A percentile compares a stretch with the other conserved stretches of the same genome.
Evolutionary conservation across 2,329 filamentous ascomycete species (phyloP).

Genomic region (Colletotrichum gigasporum): DNA sequence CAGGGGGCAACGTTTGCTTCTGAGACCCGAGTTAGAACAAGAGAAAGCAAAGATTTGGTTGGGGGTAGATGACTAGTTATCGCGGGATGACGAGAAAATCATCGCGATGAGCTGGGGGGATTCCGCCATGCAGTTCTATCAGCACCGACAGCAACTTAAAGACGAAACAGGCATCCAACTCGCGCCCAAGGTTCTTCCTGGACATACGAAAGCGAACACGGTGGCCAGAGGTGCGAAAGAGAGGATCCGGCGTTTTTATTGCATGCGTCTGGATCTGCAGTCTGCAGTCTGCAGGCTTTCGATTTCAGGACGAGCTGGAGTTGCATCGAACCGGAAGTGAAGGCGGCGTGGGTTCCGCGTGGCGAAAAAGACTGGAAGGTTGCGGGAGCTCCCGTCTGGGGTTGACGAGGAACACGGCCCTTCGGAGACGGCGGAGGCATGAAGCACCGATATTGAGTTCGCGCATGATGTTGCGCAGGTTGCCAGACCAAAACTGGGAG

Average conservation of each 20-base stretch:
- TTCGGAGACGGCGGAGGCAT: slow-evolving; percentile 26
- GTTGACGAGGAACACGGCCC: slow-evolving; percentile 17
- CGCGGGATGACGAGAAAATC: too few relatives aligned
- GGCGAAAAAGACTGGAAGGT: background rate
- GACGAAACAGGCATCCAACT: background rate
- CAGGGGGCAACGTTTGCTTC: too few relatives aligned
- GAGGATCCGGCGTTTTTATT: too few relatives aligned
- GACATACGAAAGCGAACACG: background rate
- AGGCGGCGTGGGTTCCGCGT: background rate
- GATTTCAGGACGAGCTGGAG: background rate
- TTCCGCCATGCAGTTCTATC: too few relatives aligned
- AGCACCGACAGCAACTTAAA: too few relatives aligned
- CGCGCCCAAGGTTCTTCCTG: background rate
- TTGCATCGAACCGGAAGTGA: background rate
- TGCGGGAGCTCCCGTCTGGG: slow-evolving; percentile 29
- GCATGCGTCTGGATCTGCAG: background rate
- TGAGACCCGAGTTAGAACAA: too few relatives aligned
- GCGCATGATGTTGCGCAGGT: background rate
- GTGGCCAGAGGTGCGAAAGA: background rate
- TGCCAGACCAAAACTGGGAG: too few relatives aligned
- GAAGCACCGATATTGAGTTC: background rate
- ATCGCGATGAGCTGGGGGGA: too few relatives aligned
- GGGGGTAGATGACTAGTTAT: too few relatives aligned
- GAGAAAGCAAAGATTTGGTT: too few relatives aligned
- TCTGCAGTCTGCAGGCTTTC: background rate